phyloP scores from a whole-genome alignment of 176 grass and related monocot genomes.

The Poa annua region DNA sequence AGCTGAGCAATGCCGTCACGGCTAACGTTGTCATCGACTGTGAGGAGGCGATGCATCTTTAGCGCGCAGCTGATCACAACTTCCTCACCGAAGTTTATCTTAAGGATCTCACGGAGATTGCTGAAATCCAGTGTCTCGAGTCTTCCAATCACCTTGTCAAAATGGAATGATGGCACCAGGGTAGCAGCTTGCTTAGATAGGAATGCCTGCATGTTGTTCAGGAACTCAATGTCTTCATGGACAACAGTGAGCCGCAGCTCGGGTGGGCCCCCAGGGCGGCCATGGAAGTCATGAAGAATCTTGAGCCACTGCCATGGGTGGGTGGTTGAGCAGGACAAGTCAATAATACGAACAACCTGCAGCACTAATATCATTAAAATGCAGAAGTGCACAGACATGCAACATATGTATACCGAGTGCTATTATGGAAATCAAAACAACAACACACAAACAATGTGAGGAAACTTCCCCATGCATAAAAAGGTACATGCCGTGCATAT shows the following conservation, averaged over 20 bases:
- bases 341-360: constrained; percentile 56
- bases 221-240: constrained; percentile 40
- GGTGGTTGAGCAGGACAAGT: constrained; percentile 51
- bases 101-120: constrained; percentile 44
- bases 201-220: constrained; percentile 28
- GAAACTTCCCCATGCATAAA: not conserved
- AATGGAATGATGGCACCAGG: constrained; percentile 45
- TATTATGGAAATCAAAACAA: constrained; percentile 8
- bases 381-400: constrained; percentile 9
- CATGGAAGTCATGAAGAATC: constrained; percentile 45
- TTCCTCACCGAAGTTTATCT: constrained; percentile 40
- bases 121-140: constrained; percentile 54
- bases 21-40: constrained; percentile 32
- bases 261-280: constrained; percentile 36
- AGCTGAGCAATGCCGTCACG: constrained; percentile 25
- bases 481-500: too few relatives aligned
- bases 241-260: constrained; percentile 49
- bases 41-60: constrained; percentile 43
- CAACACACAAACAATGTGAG: not conserved
- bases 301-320: constrained; percentile 56
- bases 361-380: constrained; percentile 11
- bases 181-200: constrained; percentile 44
- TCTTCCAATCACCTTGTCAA: constrained; percentile 39
- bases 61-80: constrained; percentile 40
- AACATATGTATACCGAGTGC: not conserved